Evolutionary conservation across 768 basidiomycete species (phyloP).

Genomic region (Pleurotus ostreatus): DNA sequence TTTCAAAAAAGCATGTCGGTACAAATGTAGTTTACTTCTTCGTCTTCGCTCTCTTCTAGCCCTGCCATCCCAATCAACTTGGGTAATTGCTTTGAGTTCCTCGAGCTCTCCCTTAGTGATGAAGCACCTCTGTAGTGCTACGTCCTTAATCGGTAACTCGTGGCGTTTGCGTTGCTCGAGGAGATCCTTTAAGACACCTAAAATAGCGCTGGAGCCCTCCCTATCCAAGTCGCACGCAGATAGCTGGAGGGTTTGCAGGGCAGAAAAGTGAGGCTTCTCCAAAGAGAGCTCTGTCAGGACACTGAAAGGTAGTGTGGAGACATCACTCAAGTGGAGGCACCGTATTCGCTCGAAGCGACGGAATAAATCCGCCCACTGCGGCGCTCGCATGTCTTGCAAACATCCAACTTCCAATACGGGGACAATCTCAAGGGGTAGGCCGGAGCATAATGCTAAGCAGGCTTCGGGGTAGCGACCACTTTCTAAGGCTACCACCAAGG

Average conservation of each 20-base stretch:
- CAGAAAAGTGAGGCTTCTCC: background rate
- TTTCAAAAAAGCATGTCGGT: background rate
- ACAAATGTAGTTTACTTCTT: background rate
- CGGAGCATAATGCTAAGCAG: no score
- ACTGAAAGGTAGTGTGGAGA: background rate
- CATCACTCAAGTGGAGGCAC: background rate
- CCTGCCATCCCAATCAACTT: background rate
- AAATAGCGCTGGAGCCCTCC: background rate
- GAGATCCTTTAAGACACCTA: no score
- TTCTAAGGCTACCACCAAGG: no score
- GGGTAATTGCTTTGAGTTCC: background rate
- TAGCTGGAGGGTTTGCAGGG: background rate
- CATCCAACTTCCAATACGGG: no score
- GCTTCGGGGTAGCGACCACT: no score
- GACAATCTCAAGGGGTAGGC: no score
- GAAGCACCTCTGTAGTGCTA: background rate
- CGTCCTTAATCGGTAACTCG: no score
- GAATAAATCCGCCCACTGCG: background rate
- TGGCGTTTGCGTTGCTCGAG: no score
- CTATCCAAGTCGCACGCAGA: background rate
- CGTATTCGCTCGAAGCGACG: background rate
- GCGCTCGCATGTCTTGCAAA: background rate
- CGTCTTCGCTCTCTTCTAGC: background rate
- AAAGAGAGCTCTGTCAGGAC: background rate
- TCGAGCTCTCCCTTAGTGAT: background rate